Evolutionary conservation across 1,284 basidiomycete genomes (phyloP).

Genomic region (Porodaedalea pini): DNA sequence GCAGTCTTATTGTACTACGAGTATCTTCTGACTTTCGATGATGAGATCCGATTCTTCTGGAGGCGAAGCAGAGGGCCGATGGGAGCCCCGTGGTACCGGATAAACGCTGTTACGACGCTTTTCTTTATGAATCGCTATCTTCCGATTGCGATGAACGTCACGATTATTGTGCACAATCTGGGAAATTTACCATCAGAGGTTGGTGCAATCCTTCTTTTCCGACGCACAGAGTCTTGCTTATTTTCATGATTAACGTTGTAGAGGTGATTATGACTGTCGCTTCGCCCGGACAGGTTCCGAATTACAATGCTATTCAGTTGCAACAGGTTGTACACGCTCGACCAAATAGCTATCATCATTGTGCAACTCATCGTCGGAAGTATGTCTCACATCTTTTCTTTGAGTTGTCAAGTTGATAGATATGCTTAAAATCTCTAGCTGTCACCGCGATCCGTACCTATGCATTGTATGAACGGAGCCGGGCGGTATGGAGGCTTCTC

Average conservation of each 20-base stretch:
- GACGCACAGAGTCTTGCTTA: too few relatives aligned
- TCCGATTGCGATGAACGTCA: not conserved
- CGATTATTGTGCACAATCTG: slow-evolving; percentile 2
- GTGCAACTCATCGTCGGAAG: slow-evolving; percentile 8
- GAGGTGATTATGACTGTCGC: not conserved
- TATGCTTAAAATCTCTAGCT: not conserved
- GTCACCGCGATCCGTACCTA: slow-evolving; percentile 6
- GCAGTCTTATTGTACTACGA: slow-evolving; percentile 14
- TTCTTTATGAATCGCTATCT: slow-evolving; percentile 9
- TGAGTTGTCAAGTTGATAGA: not conserved
- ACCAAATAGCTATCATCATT: slow-evolving; percentile 3
- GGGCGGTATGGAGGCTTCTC: not conserved
- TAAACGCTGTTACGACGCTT: slow-evolving; percentile 5
- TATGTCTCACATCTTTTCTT: not conserved
- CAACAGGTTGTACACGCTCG: slow-evolving; percentile 1
- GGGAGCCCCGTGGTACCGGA: not conserved
- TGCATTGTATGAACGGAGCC: slow-evolving; percentile 12
- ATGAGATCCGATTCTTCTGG: slow-evolving; percentile 16
- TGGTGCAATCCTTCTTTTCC: not conserved
- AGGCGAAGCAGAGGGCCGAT: not conserved
- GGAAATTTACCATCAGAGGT: not conserved
- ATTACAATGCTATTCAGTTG: too few relatives aligned
- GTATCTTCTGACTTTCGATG: slow-evolving; percentile 8
- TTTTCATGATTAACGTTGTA: too few relatives aligned
- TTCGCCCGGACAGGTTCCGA: too few relatives aligned